phyloP scores from a whole-genome alignment of 2,329 filamentous ascomycete species.

The Trichocomaceae sp. region DNA sequence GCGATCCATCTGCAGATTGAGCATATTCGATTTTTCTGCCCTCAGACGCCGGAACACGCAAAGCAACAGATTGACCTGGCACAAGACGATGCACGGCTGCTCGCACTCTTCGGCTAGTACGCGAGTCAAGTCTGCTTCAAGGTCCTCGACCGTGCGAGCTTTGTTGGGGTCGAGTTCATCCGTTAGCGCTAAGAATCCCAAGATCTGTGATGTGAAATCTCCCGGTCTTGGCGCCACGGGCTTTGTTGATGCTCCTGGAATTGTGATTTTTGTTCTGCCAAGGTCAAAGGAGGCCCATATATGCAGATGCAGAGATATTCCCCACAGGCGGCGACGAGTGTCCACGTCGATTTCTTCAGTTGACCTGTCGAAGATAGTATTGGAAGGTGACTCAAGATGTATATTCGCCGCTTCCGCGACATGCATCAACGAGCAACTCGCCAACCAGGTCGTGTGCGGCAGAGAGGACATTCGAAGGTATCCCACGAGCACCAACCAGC shows the following conservation, averaged over 20 bases:
- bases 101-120: slow-evolving; percentile 39
- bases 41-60: slow-evolving; percentile 52
- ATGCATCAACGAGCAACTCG: slow-evolving; percentile 36
- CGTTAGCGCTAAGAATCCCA: slow-evolving; percentile 49
- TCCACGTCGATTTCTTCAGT: slow-evolving; percentile 25
- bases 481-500: slow-evolving; percentile 49
- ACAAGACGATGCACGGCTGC: slow-evolving; percentile 40
- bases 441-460: slow-evolving; percentile 42
- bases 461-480: slow-evolving; percentile 50
- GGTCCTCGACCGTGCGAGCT: slow-evolving; percentile 35
- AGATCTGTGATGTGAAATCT: slow-evolving; percentile 44
- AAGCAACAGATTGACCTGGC: slow-evolving; percentile 51
- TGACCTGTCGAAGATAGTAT: slow-evolving; percentile 9
- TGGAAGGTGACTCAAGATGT: slow-evolving; percentile 23
- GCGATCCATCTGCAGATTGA: slow-evolving; percentile 38
- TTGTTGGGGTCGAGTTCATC: slow-evolving; percentile 50
- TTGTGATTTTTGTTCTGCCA: slow-evolving; percentile 47
- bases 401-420: slow-evolving; percentile 48
- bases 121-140: slow-evolving; percentile 38
- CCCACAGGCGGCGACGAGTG: slow-evolving; percentile 39
- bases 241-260: slow-evolving; percentile 39
- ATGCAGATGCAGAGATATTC: slow-evolving; percentile 52
- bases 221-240: slow-evolving; percentile 35
- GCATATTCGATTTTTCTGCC: slow-evolving; percentile 44
- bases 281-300: slow-evolving; percentile 56